Conservation (phyloP, 257 asterid species). For the Solanum etuberosum region DNA sequence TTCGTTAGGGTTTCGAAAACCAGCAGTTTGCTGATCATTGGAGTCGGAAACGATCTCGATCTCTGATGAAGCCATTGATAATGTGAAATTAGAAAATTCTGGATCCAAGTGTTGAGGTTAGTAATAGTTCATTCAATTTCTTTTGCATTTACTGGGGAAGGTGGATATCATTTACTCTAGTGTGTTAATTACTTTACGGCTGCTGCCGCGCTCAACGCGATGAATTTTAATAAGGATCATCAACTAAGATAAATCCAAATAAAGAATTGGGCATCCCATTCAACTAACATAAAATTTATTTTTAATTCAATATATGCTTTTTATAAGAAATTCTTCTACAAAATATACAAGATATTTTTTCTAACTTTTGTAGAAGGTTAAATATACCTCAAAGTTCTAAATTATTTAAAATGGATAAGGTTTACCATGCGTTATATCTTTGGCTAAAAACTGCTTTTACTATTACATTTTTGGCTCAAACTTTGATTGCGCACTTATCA, state of each 20-base stretch:
- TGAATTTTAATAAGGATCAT: neutral
- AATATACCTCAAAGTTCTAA: neutral
- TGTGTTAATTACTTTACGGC: neutral
- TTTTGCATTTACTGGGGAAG: neutral
- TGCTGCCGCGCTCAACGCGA: neutral
- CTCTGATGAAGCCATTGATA: conserved; percentile 67
- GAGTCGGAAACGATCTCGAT: conserved; percentile 75
- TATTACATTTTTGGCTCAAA: neutral
- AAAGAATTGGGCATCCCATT: neutral
- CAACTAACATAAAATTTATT: neutral
- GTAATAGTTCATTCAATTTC: neutral
- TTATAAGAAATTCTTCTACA: neutral
- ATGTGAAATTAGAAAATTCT: neutral
- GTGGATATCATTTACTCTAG: neutral
- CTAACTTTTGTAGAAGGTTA: neutral
- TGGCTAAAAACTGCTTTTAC: neutral
- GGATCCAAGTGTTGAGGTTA: conserved; percentile 10
- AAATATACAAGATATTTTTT: too few species aligned
- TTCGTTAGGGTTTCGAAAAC: conserved; percentile 47
- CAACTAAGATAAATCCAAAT: neutral
- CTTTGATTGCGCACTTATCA: neutral
- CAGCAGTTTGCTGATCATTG: conserved; percentile 33
- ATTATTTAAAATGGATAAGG: neutral
- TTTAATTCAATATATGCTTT: too few species aligned
- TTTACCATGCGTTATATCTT: neutral